Percentiles rank a stretch among this genome's conserved stretches.
These are phyloP conservation scores for Colletotrichum sp. DNA, from an alignment of 2,329 filamentous ascomycete genomes.

Conservation along the genomic window DNA sequence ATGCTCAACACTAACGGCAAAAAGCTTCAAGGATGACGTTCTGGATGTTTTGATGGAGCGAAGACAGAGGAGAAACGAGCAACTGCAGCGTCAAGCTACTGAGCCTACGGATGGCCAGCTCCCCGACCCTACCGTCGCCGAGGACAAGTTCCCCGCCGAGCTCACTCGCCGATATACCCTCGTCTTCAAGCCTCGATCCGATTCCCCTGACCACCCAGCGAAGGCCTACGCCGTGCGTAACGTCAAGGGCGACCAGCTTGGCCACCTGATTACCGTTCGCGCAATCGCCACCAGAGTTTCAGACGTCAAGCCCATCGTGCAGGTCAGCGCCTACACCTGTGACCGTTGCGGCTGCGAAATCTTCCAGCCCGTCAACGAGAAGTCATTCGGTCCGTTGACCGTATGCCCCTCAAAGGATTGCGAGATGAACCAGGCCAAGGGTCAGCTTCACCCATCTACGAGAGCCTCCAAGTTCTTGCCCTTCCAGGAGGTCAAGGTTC, in stretches of 20 bases:
- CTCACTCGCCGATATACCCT: slow-evolving; percentile 93
- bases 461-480: slow-evolving; percentile 95
- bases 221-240: slow-evolving; percentile 87
- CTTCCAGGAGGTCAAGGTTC: slow-evolving; percentile 98
- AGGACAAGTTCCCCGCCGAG: slow-evolving; percentile 87
- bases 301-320: slow-evolving; percentile 96
- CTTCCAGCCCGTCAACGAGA: slow-evolving; percentile 92
- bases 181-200: slow-evolving; percentile 91
- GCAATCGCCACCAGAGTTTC: slow-evolving; percentile 95
- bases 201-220: slow-evolving; percentile 65
- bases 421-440: slow-evolving; percentile 87
- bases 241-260: slow-evolving; percentile 90
- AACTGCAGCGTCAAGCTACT: slow-evolving; percentile 65
- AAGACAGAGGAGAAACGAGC: slow-evolving; percentile 83
- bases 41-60: slow-evolving; percentile 96
- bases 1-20: background rate
- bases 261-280: slow-evolving; percentile 89
- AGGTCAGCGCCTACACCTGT: slow-evolving; percentile 97
- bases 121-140: slow-evolving; percentile 64
- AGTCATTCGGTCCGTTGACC: slow-evolving; percentile 86
- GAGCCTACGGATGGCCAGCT: slow-evolving; percentile 47
- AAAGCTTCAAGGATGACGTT: slow-evolving; percentile 94
- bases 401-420: slow-evolving; percentile 92
- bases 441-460: slow-evolving; percentile 92
- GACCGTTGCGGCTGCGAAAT: slow-evolving; percentile 96